Percentiles rank a stretch among this genome's conserved stretches.
Evolutionary conservation across 768 basidiomycete genomes (phyloP).

Genomic region (Auricularia sp.): DNA sequence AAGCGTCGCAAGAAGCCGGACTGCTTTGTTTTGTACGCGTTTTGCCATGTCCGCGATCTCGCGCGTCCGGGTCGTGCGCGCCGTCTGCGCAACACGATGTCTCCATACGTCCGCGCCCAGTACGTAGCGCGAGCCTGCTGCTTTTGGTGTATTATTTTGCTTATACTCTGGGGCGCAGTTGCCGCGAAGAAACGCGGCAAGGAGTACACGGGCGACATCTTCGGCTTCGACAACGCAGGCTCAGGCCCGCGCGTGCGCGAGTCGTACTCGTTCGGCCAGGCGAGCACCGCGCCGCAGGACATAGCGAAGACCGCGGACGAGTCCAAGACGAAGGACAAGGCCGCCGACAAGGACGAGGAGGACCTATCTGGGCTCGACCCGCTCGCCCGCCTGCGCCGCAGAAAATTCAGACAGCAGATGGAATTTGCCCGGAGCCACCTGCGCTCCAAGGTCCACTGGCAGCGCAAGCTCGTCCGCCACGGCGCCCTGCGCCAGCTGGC

Average conservation of each 20-base stretch:
- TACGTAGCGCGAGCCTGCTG: not conserved
- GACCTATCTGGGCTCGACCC: not conserved
- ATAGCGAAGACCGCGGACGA: not conserved
- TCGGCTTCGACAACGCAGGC: not conserved
- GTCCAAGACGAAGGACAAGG: not conserved
- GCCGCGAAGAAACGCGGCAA: not conserved
- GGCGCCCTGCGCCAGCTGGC: not conserved
- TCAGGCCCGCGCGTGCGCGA: not conserved
- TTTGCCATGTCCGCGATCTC: not conserved
- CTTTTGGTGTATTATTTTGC: no score
- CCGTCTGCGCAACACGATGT: not conserved
- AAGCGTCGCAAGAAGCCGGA: no score
- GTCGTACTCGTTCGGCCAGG: not conserved
- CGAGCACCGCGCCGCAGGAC: not conserved
- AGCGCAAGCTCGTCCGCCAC: slow-evolving; percentile 1
- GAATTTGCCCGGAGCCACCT: not conserved
- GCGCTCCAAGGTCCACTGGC: not conserved
- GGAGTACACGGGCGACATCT: not conserved
- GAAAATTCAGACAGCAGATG: not conserved
- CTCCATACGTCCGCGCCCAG: not conserved
- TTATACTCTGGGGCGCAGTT: not conserved
- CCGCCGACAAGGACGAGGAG: not conserved
- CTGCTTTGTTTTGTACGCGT: not conserved
- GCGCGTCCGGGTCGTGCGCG: not conserved
- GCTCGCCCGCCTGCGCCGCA: not conserved